These are phyloP conservation scores for Solanum dulcamara DNA, from an alignment of 257 asterid genomes.

Conservation along the genomic window DNA sequence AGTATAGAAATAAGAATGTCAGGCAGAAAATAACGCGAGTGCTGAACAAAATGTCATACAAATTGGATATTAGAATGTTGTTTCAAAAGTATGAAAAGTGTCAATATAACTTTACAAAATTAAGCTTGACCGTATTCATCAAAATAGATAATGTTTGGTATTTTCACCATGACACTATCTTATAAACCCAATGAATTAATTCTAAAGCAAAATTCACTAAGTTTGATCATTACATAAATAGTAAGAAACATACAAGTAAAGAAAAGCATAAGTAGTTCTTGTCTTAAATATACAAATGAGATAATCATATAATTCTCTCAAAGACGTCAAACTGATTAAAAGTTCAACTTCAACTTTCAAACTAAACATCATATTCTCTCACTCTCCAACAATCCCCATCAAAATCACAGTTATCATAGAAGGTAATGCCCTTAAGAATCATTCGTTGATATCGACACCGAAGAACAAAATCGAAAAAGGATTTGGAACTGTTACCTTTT, in stretches of 20 bases:
- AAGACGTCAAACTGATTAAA: neutral
- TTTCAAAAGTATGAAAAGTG: neutral
- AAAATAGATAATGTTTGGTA: neutral
- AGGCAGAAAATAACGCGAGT: neutral
- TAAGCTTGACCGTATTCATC: neutral
- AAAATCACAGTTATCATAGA: neutral
- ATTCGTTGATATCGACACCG: neutral
- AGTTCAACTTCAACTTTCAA: neutral
- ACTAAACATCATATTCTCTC: neutral
- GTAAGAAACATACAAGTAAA: neutral
- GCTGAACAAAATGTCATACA: neutral
- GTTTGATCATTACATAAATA: neutral
- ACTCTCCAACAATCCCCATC: neutral
- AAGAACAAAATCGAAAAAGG: neutral
- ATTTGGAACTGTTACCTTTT: neutral
- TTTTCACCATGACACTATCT: neutral
- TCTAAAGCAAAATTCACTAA: neutral
- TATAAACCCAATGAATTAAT: neutral
- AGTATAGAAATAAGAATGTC: neutral
- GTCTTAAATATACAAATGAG: neutral
- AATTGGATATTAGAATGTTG: neutral
- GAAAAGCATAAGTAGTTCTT: neutral
- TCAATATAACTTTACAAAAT: neutral
- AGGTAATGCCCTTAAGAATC: neutral
- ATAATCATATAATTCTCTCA: neutral